Conservation (phyloP, 176 grass and related monocot species). For the Eragrostis curvula region DNA sequence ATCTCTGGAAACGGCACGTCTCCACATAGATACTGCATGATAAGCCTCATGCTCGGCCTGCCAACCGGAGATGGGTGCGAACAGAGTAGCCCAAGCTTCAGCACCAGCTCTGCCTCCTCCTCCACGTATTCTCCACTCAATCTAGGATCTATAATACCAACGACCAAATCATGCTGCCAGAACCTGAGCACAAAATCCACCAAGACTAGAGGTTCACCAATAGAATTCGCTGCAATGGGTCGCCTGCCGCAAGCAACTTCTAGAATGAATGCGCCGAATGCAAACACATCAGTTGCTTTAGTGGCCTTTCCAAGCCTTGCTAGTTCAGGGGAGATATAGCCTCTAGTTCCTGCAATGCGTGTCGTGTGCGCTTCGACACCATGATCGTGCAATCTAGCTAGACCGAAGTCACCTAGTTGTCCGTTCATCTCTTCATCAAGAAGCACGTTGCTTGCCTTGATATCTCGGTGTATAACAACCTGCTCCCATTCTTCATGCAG, state of each 20-base stretch:
- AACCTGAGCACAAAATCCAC: slow-evolving; percentile 17
- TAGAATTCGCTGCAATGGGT: background rate
- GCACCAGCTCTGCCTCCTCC: background rate
- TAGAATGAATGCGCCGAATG: slow-evolving; percentile 31
- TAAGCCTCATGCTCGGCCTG: slow-evolving; percentile 43
- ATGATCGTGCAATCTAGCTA: slow-evolving; percentile 33
- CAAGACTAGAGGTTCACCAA: background rate
- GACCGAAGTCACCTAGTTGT: slow-evolving; percentile 29
- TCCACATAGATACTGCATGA: slow-evolving; percentile 32
- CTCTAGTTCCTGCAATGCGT: slow-evolving; percentile 11
- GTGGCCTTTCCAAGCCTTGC: slow-evolving; percentile 9
- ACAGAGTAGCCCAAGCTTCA: slow-evolving; percentile 29
- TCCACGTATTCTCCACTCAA: background rate
- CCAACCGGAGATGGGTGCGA: slow-evolving; percentile 13
- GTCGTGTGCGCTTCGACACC: background rate
- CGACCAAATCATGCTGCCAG: background rate
- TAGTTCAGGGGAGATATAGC: slow-evolving; percentile 38
- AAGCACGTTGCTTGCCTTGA: slow-evolving; percentile 39
- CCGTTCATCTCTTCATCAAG: slow-evolving; percentile 27
- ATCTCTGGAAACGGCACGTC: background rate
- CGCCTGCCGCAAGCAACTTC: slow-evolving; percentile 23
- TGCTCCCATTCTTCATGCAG: slow-evolving; percentile 43
- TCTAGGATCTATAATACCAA: background rate
- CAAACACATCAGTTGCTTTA: slow-evolving; percentile 17
- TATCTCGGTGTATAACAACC: slow-evolving; percentile 25